Conservation (phyloP, 2,329 filamentous ascomycete genomes). For the Pseudogymnoascus sp. region DNA sequence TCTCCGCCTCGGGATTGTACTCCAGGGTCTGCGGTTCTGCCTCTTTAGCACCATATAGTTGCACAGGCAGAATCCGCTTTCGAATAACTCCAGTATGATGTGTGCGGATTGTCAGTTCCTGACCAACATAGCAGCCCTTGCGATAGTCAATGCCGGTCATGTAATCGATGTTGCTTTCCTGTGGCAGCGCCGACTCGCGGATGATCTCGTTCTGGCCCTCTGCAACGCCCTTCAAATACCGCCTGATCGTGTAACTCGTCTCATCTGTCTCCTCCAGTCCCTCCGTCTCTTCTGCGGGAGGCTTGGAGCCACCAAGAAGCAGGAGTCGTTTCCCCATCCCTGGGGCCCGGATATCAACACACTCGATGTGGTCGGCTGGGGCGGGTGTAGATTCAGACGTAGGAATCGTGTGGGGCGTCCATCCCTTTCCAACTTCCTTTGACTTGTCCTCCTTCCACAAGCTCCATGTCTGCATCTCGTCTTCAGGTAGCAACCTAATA, state of each 20-base stretch:
- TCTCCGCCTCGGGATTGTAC: slow-evolving; percentile 38
- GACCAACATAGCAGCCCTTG: slow-evolving; percentile 95
- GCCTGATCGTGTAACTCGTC: slow-evolving; percentile 62
- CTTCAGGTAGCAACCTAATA: slow-evolving; percentile 57
- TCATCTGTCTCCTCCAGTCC: slow-evolving; percentile 41
- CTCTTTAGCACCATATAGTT: slow-evolving; percentile 53
- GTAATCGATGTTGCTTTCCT: slow-evolving; percentile 83
- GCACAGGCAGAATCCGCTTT: slow-evolving; percentile 77
- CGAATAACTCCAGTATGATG: slow-evolving; percentile 89
- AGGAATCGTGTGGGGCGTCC: slow-evolving; percentile 16
- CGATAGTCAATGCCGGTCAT: slow-evolving; percentile 82
- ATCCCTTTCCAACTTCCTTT: slow-evolving; percentile 28
- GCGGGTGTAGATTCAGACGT: neutral
- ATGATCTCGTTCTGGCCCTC: slow-evolving; percentile 79
- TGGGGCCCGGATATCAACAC: slow-evolving; percentile 46
- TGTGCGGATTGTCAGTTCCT: slow-evolving; percentile 93
- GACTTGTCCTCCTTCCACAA: slow-evolving; percentile 55
- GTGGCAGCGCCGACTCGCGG: slow-evolving; percentile 65
- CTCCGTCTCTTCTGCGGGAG: slow-evolving; percentile 29
- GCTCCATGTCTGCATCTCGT: slow-evolving; percentile 64
- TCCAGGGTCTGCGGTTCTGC: slow-evolving; percentile 35
- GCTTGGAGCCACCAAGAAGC: slow-evolving; percentile 30
- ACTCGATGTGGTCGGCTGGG: slow-evolving; percentile 19
- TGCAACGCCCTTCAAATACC: slow-evolving; percentile 73
- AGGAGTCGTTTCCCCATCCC: slow-evolving; percentile 48